A percentile compares a stretch with the other conserved stretches of the same genome.
These are phyloP conservation scores for Dryadomyces quercus-mongolicae DNA, from an alignment of 2,329 filamentous ascomycete genomes.

Conservation along the genomic window DNA sequence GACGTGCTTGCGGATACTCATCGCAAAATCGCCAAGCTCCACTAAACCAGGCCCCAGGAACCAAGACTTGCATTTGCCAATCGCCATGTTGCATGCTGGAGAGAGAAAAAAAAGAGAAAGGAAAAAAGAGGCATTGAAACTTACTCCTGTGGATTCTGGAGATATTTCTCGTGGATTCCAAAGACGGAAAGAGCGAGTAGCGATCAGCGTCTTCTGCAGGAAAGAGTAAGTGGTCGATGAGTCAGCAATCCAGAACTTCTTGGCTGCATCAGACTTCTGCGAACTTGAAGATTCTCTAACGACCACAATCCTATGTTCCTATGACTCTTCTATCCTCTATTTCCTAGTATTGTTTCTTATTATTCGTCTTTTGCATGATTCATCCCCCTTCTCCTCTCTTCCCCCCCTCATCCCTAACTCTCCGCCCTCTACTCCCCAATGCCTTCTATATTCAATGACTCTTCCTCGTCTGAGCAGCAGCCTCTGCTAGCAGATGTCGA, in stretches of 20 bases:
- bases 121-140: no score
- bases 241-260: background rate
- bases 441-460: no score
- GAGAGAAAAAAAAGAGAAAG: no score
- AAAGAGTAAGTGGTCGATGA: background rate
- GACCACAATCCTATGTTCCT: background rate
- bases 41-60: background rate
- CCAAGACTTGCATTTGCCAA: no score
- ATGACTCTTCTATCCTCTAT: background rate
- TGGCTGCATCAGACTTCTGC: no score
- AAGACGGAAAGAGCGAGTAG: no score
- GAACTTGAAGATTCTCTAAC: no score
- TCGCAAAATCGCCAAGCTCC: background rate
- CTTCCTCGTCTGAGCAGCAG: background rate
- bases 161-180: no score
- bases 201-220: no score
- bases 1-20: background rate
- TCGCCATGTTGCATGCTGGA: no score
- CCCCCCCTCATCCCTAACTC: background rate
- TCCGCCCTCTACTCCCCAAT: background rate
- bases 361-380: background rate
- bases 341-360: background rate
- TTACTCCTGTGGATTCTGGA: no score
- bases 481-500: conserved; percentile 7
- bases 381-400: background rate